phyloP scores from a whole-genome alignment of 306 rosid species.

The Cajanus cajan region DNA sequence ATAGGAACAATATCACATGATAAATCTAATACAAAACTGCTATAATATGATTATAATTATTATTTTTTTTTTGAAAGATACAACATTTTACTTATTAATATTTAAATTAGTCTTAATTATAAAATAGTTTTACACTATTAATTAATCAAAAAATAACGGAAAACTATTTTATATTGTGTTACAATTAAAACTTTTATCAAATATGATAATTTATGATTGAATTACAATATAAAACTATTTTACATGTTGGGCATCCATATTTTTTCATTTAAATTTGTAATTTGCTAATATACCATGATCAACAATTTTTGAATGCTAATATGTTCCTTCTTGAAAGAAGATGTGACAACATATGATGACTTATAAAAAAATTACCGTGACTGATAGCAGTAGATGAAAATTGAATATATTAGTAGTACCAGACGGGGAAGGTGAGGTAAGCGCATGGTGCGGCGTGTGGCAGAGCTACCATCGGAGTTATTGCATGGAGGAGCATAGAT shows the following conservation, averaged over 20 bases:
- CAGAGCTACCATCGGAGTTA: constrained; percentile 66
- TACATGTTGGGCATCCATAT: too few species aligned
- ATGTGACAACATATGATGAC: not conserved
- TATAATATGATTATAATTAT: too few species aligned
- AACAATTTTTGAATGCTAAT: not conserved
- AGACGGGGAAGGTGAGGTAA: constrained; percentile 72
- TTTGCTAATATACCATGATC: not conserved
- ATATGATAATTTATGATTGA: too few species aligned
- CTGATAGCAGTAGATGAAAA: not conserved
- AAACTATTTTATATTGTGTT: too few species aligned
- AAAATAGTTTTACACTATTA: too few species aligned
- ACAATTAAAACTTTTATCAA: too few species aligned
- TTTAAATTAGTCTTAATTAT: too few species aligned
- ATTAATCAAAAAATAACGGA: too few species aligned
- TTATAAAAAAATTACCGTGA: not conserved
- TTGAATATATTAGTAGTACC: constrained; percentile 35
- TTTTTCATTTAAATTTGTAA: not conserved
- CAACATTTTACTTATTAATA: not conserved
- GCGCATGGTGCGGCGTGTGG: constrained; percentile 55
- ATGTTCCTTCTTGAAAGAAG: not conserved
- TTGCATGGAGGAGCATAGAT: constrained; percentile 93
- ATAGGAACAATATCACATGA: not conserved
- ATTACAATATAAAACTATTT: too few species aligned
- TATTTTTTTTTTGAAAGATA: not conserved
- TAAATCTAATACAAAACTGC: not conserved